Percentiles rank a stretch among this genome's conserved stretches.
Conservation (phyloP, 805 yeast genomes). For the Metschnikowia matae region DNA sequence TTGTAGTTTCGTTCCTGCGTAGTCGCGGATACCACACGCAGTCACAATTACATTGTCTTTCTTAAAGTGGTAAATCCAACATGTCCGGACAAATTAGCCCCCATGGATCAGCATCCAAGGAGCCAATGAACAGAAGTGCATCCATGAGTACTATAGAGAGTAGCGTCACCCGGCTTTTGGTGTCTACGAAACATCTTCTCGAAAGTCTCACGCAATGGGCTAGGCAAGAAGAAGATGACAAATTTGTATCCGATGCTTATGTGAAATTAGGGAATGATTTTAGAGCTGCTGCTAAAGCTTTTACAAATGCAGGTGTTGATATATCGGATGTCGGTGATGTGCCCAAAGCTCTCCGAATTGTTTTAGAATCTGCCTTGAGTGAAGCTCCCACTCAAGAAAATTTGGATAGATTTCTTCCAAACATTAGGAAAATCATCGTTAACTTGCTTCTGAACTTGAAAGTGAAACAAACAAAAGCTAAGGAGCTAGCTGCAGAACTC, state of each 20-base stretch:
- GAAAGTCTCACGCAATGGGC: slow-evolving; percentile 92
- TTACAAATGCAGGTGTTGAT: slow-evolving; percentile 73
- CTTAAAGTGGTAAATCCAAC: neutral
- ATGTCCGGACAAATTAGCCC: slow-evolving; percentile 3
- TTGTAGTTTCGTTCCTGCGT: slow-evolving; percentile 1
- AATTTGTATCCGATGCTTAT: slow-evolving; percentile 83
- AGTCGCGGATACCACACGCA: neutral
- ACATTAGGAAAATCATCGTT: slow-evolving; percentile 81
- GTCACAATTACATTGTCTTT: slow-evolving; percentile 6
- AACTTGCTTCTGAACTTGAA: slow-evolving; percentile 75
- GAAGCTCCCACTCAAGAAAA: slow-evolving; percentile 81
- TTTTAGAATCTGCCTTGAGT: slow-evolving; percentile 81
- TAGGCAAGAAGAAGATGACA: slow-evolving; percentile 67
- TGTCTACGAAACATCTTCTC: slow-evolving; percentile 84
- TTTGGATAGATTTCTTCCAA: slow-evolving; percentile 75
- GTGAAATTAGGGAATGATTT: slow-evolving; percentile 93
- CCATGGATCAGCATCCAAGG: neutral
- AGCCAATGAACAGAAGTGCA: slow-evolving; percentile 8
- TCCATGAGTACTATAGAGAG: slow-evolving; percentile 61
- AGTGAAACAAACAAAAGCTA: slow-evolving; percentile 63
- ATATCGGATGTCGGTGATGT: slow-evolving; percentile 86
- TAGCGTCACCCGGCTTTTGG: slow-evolving; percentile 71
- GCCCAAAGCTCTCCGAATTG: slow-evolving; percentile 72
- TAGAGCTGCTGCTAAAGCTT: slow-evolving; percentile 78
- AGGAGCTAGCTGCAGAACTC: slow-evolving; percentile 28